These are phyloP conservation scores for Coniosporium apollinis DNA, from an alignment of 495 filamentous ascomycete genomes.

Conservation along the genomic window DNA sequence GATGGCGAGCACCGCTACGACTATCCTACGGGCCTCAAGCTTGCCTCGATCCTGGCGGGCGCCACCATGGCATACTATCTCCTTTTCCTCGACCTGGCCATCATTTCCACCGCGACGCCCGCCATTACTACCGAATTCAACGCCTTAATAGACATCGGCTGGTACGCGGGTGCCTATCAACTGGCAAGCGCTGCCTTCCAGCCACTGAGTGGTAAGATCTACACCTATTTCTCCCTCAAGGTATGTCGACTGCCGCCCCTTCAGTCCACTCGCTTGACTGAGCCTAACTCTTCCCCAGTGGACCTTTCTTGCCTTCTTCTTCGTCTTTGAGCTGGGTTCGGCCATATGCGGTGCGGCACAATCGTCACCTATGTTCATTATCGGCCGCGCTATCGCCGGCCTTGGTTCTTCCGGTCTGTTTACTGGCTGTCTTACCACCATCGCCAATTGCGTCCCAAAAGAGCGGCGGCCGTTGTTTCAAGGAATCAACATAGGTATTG, in stretches of 20 bases:
- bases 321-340: constrained; percentile 11
- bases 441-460: constrained; percentile 10
- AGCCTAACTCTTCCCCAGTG: constrained; percentile 6
- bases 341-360: constrained; percentile 7
- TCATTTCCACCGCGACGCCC: constrained; percentile 19
- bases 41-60: constrained; percentile 7
- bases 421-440: constrained; percentile 6
- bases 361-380: constrained; percentile 9
- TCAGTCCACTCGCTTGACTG: constrained; percentile 3
- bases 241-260: constrained; percentile 5
- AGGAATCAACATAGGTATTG: constrained; percentile 14
- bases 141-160: constrained; percentile 19
- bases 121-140: constrained; percentile 20
- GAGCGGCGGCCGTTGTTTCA: constrained; percentile 11
- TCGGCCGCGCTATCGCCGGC: constrained; percentile 9
- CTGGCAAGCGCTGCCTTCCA: constrained; percentile 17
- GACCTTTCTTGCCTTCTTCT: constrained; percentile 11
- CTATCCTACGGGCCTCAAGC: constrained; percentile 4
- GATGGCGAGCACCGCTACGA: constrained; percentile 10
- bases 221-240: constrained; percentile 18
- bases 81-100: constrained; percentile 17
- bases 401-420: constrained; percentile 8
- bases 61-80: constrained; percentile 19
- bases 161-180: constrained; percentile 22
- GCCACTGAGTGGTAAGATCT: constrained; percentile 20